Evolutionary conservation across 306 rosid species (phyloP).

Genomic region (Inga leiocalycina): DNA sequence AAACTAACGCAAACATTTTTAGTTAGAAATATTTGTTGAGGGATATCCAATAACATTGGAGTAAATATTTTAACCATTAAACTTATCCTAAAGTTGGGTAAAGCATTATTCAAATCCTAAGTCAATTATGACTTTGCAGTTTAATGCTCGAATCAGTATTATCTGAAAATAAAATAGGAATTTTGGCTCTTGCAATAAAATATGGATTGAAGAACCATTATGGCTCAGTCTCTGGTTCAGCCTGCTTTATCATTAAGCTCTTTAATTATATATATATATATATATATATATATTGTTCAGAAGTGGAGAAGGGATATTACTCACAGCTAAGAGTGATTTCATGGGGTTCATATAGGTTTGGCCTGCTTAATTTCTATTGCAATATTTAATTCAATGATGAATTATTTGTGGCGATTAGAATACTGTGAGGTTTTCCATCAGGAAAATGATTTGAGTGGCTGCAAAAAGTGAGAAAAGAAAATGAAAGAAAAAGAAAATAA

Average conservation of each 20-base stretch:
- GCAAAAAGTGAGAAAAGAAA: background rate
- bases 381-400: background rate
- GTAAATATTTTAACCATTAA: background rate
- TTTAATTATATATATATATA: no score
- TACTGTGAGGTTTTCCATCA: background rate
- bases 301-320: background rate
- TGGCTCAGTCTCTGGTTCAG: background rate
- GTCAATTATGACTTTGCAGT: conserved; percentile 12
- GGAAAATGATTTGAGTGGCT: background rate
- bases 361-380: background rate
- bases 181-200: conserved; percentile 1
- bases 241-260: background rate
- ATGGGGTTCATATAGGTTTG: background rate
- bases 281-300: background rate
- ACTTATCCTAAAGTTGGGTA: background rate
- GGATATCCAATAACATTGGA: background rate
- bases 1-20: no score
- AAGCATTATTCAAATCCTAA: background rate
- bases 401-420: background rate
- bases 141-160: background rate
- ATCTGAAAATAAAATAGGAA: background rate
- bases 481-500: background rate
- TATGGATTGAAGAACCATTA: background rate
- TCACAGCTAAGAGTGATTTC: background rate
- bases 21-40: background rate